phyloP scores from a whole-genome alignment of 495 filamentous ascomycete genomes.

The Aspergillus baeticus region DNA sequence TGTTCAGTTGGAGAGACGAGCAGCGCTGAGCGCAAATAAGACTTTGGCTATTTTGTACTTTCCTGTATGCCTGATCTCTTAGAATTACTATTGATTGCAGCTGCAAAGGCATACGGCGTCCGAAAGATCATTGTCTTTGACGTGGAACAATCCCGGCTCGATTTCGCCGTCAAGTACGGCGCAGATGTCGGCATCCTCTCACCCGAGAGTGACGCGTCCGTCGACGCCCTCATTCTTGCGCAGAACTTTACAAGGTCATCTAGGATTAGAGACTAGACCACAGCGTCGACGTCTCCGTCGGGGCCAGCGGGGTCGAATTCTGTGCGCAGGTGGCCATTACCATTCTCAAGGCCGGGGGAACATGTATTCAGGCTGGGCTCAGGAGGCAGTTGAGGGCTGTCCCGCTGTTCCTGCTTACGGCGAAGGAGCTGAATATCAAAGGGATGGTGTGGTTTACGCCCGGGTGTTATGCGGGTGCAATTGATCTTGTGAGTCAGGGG shows the following conservation, averaged over 20 bases:
- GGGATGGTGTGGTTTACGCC: neutral
- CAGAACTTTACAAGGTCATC: neutral
- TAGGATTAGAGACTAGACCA: neutral
- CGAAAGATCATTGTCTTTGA: conserved; percentile 1
- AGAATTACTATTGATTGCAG: neutral
- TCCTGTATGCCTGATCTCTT: neutral
- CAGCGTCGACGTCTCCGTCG: neutral
- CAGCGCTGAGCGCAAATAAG: neutral
- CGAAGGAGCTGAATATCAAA: neutral
- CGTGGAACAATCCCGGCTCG: neutral
- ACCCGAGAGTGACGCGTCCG: neutral
- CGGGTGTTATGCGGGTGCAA: neutral
- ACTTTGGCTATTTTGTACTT: conserved; percentile 6
- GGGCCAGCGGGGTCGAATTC: neutral
- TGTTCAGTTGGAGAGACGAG: neutral
- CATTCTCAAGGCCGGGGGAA: neutral
- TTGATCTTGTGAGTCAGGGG: neutral
- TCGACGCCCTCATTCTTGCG: neutral
- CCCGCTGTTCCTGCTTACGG: neutral
- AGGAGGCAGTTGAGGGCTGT: neutral
- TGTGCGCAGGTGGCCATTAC: conserved; percentile 2
- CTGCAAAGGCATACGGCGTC: neutral
- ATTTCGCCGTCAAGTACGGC: neutral
- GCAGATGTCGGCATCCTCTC: neutral
- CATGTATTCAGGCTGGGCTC: neutral